Conservation (phyloP, 2,329 filamentous ascomycete genomes). For the Ascochyta koolunga region DNA sequence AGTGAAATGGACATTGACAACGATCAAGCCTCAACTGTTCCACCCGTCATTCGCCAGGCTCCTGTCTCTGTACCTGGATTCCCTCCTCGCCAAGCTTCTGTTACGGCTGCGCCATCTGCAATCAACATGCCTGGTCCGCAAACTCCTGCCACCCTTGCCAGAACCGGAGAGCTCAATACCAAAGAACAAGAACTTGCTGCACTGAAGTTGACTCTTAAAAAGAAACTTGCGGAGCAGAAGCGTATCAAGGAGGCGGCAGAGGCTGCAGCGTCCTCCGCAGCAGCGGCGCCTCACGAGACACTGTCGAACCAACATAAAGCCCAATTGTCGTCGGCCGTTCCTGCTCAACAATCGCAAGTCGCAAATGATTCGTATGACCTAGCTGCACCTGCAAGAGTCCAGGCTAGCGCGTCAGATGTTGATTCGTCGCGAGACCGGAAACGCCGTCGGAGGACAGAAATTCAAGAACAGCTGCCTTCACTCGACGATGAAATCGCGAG, state of each 20-base stretch:
- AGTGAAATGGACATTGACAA: slow-evolving; percentile 69
- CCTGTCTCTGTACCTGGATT: slow-evolving; percentile 30
- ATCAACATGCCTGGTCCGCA: slow-evolving; percentile 45
- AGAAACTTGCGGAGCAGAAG: slow-evolving; percentile 33
- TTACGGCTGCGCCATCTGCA: slow-evolving; percentile 29
- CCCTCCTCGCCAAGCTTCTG: slow-evolving; percentile 33
- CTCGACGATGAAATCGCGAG: slow-evolving; percentile 54
- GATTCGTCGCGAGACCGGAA: slow-evolving; percentile 17
- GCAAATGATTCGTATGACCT: not conserved
- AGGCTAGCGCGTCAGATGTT: not conserved
- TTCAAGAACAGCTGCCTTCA: slow-evolving; percentile 55
- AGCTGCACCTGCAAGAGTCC: not conserved
- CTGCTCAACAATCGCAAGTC: not conserved
- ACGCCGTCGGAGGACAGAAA: slow-evolving; percentile 52
- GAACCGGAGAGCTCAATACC: slow-evolving; percentile 51
- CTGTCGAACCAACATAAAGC: not conserved
- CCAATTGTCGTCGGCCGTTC: too few species aligned
- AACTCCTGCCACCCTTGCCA: slow-evolving; percentile 46
- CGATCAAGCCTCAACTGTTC: slow-evolving; percentile 54
- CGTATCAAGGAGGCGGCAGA: slow-evolving; percentile 27
- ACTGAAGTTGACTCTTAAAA: slow-evolving; percentile 35
- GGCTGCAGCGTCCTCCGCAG: slow-evolving; percentile 14
- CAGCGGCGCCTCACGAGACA: not conserved
- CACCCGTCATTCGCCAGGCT: slow-evolving; percentile 17
- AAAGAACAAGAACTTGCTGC: slow-evolving; percentile 60